phyloP scores from a whole-genome alignment of 2,329 filamentous ascomycete species.

The Phyllosticta citriasiana region DNA sequence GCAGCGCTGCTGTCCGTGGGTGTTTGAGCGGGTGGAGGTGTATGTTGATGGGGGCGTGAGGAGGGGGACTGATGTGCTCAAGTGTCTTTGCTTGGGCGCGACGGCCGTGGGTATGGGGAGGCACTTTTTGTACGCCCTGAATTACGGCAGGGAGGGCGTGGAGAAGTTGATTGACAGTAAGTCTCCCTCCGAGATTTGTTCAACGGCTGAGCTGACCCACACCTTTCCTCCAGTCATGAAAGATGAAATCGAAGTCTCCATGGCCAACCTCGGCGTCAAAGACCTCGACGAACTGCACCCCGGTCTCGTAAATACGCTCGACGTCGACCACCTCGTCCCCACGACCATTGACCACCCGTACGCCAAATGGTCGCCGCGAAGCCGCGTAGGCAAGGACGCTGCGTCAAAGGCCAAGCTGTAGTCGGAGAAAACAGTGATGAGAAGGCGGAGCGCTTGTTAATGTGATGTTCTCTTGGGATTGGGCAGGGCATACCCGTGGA shows the following conservation, averaged over 20 bases:
- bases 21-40: conserved; percentile 26
- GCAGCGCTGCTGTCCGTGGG: conserved; percentile 25
- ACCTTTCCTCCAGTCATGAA: conserved; percentile 21
- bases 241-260: conserved; percentile 56
- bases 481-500: neutral
- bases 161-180: conserved; percentile 27
- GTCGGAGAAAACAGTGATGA: neutral
- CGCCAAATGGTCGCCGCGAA: conserved; percentile 7
- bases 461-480: neutral
- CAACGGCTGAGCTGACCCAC: too few relatives aligned
- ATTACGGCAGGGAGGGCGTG: conserved; percentile 27
- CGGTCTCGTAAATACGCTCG: conserved; percentile 46
- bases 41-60: conserved; percentile 29
- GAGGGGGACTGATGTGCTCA: conserved; percentile 29
- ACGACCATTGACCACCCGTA: conserved; percentile 10
- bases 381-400: neutral
- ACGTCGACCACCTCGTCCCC: conserved; percentile 17
- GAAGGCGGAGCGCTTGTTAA: neutral
- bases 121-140: conserved; percentile 29
- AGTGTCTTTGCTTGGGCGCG: conserved; percentile 29
- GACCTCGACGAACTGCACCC: conserved; percentile 51
- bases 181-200: conserved; percentile 8
- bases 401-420: conserved; percentile 5
- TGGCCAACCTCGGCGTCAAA: conserved; percentile 56
- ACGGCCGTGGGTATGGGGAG: conserved; percentile 29